Evolutionary conservation across 768 basidiomycete species (phyloP), one percentile per base, ranked within the genome.

Genomic region (Coprinopsis marcescibilis): DNA sequence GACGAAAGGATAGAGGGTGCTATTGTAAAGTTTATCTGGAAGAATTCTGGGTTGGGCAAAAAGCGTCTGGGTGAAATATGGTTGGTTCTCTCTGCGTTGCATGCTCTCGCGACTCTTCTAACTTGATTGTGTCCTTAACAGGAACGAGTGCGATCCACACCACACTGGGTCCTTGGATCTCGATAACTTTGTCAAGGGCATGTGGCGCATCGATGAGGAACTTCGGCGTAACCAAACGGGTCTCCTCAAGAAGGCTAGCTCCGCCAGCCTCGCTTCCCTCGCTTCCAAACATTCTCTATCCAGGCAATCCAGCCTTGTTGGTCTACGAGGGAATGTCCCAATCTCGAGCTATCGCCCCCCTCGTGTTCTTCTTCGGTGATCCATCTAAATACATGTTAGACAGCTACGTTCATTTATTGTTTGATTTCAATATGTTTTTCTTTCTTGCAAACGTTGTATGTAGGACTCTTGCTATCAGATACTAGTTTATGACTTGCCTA

Each of bases 201-300:
- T 89, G 85, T 89, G 87, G 87, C 78, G 80, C 29, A 85, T 91
- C 23, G 88, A 91, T 63, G 85, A 88, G 61, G 87, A 89, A 54
- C 76, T 90, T 11, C 70, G 83, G n/a, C 74, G 78, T 37, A 71
- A 75, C 4, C 77, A 83, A 46, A 55, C 60, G 2, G 67, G 68
- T 21, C 60, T 59, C 6, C 51, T 67, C 42, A 70, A 64, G 48
- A 59, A 62, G 6, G 62, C 61, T 6, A 44, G 41, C 26, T 27
- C 41, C 17, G 41, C 27, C 14, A 43, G 41, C 17, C 26, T 43
- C 11, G 41, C 41, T 15, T 43, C 41, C 4, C 41, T 43, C 13
- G 41, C 41, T 4, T 43, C 41, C n/a, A 43, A 43, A 30, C 24
- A 43, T 41, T 20, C 23, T 30, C 20, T 23, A 23, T 34, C 21